A percentile compares a stretch with the other conserved stretches of the same genome.
Evolutionary conservation across 139 green algal genomes (phyloP).

Genomic region (Gonium pectorale): DNA sequence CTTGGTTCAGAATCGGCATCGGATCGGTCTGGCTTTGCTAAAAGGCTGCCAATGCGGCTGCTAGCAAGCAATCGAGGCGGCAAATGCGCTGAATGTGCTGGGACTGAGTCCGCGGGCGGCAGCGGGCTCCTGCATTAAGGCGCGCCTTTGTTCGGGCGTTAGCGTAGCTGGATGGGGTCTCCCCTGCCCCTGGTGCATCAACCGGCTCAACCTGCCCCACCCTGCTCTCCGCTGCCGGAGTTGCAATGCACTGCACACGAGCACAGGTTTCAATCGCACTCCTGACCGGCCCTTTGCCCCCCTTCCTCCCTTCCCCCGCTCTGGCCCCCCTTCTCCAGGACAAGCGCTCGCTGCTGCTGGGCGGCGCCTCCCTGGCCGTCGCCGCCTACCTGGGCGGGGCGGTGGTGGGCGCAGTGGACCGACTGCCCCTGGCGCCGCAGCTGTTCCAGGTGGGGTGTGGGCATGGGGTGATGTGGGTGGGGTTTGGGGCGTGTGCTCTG

Average conservation of each 20-base stretch:
- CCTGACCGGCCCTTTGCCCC: too few species aligned
- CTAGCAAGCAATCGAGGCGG: too few species aligned
- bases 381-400: constrained; percentile 3
- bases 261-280: too few species aligned
- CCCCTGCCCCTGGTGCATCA: not conserved
- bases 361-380: not conserved
- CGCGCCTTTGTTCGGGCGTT: too few species aligned
- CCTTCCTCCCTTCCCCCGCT: not conserved
- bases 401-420: constrained; percentile 15
- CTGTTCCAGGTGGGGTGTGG: not conserved
- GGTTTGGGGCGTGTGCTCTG: not conserved
- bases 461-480: too few species aligned
- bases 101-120: not conserved
- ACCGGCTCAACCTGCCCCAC: not conserved
- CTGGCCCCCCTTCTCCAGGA: not conserved
- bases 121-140: too few species aligned
- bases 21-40: too few species aligned
- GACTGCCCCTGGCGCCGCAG: constrained; percentile 3
- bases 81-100: too few species aligned
- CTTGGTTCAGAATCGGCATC: too few species aligned
- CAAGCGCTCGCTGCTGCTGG: constrained; percentile 15
- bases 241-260: not conserved
- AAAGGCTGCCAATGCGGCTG: too few species aligned
- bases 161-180: too few species aligned
- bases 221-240: not conserved